Percentiles rank a stretch among this genome's conserved stretches.
These are phyloP conservation scores for Colletotrichum acutatum DNA, from an alignment of 2,329 filamentous ascomycete species.

Conservation along the genomic window DNA sequence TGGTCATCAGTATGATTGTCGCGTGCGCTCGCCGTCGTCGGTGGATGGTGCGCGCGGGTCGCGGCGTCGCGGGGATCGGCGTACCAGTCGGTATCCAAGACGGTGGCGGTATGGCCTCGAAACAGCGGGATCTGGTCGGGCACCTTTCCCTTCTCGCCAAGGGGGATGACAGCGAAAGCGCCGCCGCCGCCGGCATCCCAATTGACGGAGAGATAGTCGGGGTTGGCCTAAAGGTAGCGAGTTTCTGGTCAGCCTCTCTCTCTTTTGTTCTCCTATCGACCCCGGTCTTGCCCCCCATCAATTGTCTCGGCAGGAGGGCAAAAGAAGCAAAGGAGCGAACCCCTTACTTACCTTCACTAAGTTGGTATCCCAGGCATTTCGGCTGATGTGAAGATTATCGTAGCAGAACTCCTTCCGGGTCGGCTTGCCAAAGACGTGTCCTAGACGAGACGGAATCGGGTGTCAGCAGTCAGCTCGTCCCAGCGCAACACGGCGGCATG, in stretches of 20 bases:
- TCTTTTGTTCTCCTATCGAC: neutral
- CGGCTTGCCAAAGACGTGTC: conserved; percentile 97
- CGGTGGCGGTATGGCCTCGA: conserved; percentile 93
- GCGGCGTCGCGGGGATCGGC: conserved; percentile 46
- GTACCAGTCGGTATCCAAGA: conserved; percentile 97
- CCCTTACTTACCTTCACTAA: conserved; percentile 93
- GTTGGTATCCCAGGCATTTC: conserved; percentile 99
- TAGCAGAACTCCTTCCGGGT: conserved; percentile 98
- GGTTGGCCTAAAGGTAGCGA: conserved; percentile 77
- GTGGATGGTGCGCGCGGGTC: conserved; percentile 15
- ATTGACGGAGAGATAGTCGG: conserved; percentile 96
- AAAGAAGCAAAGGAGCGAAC: neutral
- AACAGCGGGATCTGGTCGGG: conserved; percentile 96
- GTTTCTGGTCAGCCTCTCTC: conserved; percentile 13
- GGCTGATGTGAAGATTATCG: conserved; percentile 96
- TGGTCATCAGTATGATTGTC: conserved; percentile 41
- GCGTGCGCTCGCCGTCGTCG: conserved; percentile 20
- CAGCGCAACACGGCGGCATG: conserved; percentile 42
- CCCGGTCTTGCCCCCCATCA: neutral
- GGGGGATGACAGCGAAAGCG: conserved; percentile 94
- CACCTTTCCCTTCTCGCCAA: conserved; percentile 88
- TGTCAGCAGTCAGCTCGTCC: conserved; percentile 39
- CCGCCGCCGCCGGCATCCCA: conserved; percentile 97
- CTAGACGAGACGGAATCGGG: conserved; percentile 57
- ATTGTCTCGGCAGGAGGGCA: conserved; percentile 12